These are phyloP conservation scores for Colletotrichum sp. DNA, from an alignment of 2,329 filamentous ascomycete species.

Conservation along the genomic window DNA sequence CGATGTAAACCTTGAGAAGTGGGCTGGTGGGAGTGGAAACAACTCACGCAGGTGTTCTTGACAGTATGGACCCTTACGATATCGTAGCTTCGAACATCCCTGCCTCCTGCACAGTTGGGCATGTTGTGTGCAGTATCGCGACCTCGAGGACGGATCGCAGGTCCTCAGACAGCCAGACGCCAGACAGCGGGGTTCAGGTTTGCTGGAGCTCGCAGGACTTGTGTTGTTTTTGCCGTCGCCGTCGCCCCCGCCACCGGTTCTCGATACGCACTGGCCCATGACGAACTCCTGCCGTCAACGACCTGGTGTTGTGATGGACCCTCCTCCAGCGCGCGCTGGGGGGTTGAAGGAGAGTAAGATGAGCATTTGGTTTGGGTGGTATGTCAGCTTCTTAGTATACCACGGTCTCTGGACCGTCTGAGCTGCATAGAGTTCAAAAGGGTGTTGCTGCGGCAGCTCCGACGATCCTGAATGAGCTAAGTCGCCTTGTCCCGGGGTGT, in stretches of 20 bases:
- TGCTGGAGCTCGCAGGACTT: background rate
- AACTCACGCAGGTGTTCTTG: constrained; percentile 18
- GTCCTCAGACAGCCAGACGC: constrained; percentile 1
- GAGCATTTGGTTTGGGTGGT: background rate
- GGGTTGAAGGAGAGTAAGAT: background rate
- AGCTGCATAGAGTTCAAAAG: background rate
- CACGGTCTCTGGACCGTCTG: background rate
- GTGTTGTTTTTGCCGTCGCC: background rate
- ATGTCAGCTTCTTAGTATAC: background rate
- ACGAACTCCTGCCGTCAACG: background rate
- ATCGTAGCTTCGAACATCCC: constrained; percentile 7
- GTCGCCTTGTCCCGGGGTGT: background rate
- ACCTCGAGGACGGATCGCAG: background rate
- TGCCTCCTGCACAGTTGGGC: constrained; percentile 8
- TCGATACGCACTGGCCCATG: constrained; percentile 21
- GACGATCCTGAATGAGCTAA: constrained; percentile 1
- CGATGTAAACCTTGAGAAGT: background rate
- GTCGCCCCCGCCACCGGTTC: background rate
- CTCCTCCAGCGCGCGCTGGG: constrained; percentile 16
- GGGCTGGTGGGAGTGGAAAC: background rate
- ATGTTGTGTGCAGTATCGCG: constrained; percentile 16
- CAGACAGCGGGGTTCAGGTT: constrained; percentile 7
- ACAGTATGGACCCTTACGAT: constrained; percentile 16
- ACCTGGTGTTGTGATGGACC: background rate
- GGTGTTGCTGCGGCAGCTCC: constrained; percentile 4